Conservation (phyloP, 306 rosid genomes). For the Rosa multiflora region DNA sequence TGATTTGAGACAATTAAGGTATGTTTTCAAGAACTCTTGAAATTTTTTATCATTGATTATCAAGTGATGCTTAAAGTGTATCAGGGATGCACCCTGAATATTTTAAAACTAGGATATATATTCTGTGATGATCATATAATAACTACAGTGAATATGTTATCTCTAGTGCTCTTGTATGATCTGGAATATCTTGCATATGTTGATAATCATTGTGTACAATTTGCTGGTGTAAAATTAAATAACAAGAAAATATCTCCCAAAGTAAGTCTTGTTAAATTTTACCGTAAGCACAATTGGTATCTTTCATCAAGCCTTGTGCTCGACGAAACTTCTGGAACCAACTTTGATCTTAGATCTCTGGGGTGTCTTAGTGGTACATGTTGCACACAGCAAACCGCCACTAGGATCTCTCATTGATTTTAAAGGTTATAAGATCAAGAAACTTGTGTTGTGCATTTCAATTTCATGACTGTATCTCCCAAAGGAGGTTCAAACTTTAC, state of each 20-base stretch:
- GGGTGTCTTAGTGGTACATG: background rate
- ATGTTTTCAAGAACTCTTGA: too few relatives aligned
- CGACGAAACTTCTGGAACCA: too few relatives aligned
- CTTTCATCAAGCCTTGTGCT: background rate
- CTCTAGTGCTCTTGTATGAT: too few relatives aligned
- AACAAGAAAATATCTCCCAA: background rate
- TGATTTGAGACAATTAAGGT: too few relatives aligned
- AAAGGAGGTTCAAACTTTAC: background rate
- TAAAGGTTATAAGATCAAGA: background rate
- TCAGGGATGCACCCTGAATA: too few relatives aligned
- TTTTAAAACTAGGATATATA: too few relatives aligned
- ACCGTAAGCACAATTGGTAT: background rate
- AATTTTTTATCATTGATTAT: too few relatives aligned
- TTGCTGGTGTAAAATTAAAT: background rate
- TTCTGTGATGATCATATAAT: too few relatives aligned
- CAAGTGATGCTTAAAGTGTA: too few relatives aligned
- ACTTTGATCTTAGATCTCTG: background rate
- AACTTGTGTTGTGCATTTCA: background rate
- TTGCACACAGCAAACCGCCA: background rate
- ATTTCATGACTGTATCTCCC: background rate
- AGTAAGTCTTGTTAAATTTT: background rate
- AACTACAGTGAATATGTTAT: too few relatives aligned
- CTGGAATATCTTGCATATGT: too few relatives aligned
- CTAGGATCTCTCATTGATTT: background rate
- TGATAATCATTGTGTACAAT: too few relatives aligned